Conservation (phyloP, 306 rosid species). For the Rosa chinensis region DNA sequence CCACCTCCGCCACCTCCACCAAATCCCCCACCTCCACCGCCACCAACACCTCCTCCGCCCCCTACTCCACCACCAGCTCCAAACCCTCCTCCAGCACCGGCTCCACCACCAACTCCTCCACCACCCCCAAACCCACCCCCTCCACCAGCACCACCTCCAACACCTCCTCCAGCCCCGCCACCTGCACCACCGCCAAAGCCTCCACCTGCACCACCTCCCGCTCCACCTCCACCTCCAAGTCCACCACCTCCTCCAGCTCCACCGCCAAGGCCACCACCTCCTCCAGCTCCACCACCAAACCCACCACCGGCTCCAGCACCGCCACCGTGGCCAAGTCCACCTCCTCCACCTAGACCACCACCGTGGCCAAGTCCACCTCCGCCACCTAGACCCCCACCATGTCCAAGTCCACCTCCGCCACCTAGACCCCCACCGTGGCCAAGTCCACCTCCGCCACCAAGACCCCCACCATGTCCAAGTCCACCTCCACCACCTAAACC, state of each 20-base stretch:
- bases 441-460: slow-evolving; percentile 25
- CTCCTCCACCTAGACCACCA: slow-evolving; percentile 25
- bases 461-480: slow-evolving; percentile 14
- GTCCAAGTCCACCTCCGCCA: slow-evolving; percentile 31
- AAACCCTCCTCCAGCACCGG: slow-evolving; percentile 28
- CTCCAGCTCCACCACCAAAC: slow-evolving; percentile 23
- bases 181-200: no score
- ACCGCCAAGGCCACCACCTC: slow-evolving; percentile 23
- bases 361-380: slow-evolving; percentile 29
- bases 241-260: slow-evolving; percentile 34
- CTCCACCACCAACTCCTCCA: slow-evolving; percentile 35
- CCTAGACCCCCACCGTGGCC: slow-evolving; percentile 32
- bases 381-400: slow-evolving; percentile 24
- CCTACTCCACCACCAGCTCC: slow-evolving; percentile 27
- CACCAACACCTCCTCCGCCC: slow-evolving; percentile 26
- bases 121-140: slow-evolving; percentile 31
- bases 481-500: slow-evolving; percentile 30
- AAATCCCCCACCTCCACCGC: slow-evolving; percentile 21
- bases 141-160: slow-evolving; percentile 23
- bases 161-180: slow-evolving; percentile 24
- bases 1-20: slow-evolving; percentile 25
- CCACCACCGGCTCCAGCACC: slow-evolving; percentile 12
- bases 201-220: no score
- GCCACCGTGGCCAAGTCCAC: slow-evolving; percentile 13
- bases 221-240: slow-evolving; percentile 23